Evolutionary conservation across 768 basidiomycete species (phyloP).

Genomic region (Termitomyces sp.): DNA sequence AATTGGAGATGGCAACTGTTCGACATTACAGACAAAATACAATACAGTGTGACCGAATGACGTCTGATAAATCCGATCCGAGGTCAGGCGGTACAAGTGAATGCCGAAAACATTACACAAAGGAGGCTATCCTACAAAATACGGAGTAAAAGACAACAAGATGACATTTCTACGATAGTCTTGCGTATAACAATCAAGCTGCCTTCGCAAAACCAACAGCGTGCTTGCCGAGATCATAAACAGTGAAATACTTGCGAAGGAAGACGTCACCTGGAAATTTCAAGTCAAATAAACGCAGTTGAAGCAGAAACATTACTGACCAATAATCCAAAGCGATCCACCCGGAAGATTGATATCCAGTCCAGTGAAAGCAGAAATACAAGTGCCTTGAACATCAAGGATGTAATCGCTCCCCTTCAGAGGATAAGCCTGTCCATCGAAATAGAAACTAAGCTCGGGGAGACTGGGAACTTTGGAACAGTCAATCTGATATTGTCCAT

Average conservation of each 20-base stretch:
- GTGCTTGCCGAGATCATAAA: conserved; percentile 73
- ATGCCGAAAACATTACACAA: neutral
- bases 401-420: conserved; percentile 86
- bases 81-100: neutral
- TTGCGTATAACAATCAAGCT: conserved; percentile 19
- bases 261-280: conserved; percentile 66
- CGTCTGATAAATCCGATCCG: neutral
- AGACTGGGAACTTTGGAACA: conserved; percentile 80
- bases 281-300: conserved; percentile 1
- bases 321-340: conserved; percentile 84
- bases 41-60: neutral
- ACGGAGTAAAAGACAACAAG: neutral
- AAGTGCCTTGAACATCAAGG: conserved; percentile 85
- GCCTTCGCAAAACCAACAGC: conserved; percentile 79
- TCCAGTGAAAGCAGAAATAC: conserved; percentile 90
- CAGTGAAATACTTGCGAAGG: conserved; percentile 88
- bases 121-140: neutral
- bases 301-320: conserved; percentile 31
- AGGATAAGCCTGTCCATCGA: conserved; percentile 73
- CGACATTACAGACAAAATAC: neutral
- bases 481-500: conserved; percentile 90
- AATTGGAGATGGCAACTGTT: neutral
- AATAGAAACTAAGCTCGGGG: conserved; percentile 80
- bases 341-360: conserved; percentile 84
- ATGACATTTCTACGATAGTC: neutral